Evolutionary conservation across 202 grass and related monocot genomes (phyloP), one percentile per base, ranked within the genome.

Genomic region (Carex sylvatica): DNA sequence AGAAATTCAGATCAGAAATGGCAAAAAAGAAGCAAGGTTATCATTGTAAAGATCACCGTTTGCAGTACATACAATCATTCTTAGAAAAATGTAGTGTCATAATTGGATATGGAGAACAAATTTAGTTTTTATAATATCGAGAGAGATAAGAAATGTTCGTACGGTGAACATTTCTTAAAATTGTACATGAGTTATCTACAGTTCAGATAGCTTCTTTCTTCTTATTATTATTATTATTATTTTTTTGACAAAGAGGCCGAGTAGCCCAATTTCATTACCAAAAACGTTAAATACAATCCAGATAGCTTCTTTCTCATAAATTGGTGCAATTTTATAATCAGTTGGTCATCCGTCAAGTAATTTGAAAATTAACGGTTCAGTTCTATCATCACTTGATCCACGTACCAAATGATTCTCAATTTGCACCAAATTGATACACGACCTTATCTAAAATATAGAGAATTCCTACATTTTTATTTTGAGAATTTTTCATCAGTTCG

Each of bases 31-130:
- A 44, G 46, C 9, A 8, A 65, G 20, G 16, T 24, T 51, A 56
- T 68, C 1, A 69, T 69, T 54, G 52, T 65, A 51, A 82, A 68
- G 80, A 69, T 76, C 40, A 30, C 46, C 2, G 18, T 72, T 59
- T 72, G 35, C 12, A 61, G 9, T 22, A 26, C 15, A 40, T 42
- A 24, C 26, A 63, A 47, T 18, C 47, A 73, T 14, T 51, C 19
- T 38, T 65, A 15, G 20, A 66, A 63, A 66, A 66, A 66, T 66
- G 63, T 4, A 35, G 67, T 22, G n/a, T 13, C 18, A 70, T 18
- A n/a, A n/a, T n/a, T n/a, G n/a, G n/a, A n/a, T n/a, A n/a, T n/a
- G n/a, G n/a, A n/a, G n/a, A n/a, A n/a, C n/a, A n/a, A n/a, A n/a
- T n/a, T n/a, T n/a, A n/a, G n/a, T n/a, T n/a, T n/a, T n/a, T n/a